phyloP scores from a whole-genome alignment of 768 basidiomycete genomes.

The Lactarius pseudohatsudake region DNA sequence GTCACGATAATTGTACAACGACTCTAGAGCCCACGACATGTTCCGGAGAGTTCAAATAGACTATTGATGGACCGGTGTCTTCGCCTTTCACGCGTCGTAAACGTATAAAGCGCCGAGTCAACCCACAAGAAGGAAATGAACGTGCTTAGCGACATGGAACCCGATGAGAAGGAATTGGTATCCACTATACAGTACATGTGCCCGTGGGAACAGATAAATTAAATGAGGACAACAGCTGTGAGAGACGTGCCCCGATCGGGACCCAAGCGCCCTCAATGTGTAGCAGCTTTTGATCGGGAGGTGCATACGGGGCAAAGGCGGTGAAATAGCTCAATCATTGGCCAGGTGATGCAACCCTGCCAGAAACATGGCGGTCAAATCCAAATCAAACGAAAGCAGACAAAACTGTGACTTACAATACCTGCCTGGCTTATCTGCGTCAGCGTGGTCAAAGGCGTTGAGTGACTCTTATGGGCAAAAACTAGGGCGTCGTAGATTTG shows the following conservation, averaged over 20 bases:
- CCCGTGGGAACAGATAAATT: conserved; percentile 28
- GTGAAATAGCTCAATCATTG: conserved; percentile 68
- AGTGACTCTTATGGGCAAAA: conserved; percentile 63
- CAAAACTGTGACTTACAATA: conserved; percentile 47
- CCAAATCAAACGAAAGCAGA: neutral
- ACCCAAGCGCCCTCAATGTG: conserved; percentile 29
- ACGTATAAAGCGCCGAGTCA: conserved; percentile 16
- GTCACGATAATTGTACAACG: conserved; percentile 47
- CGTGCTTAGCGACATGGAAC: conserved; percentile 19
- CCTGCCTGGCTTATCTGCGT: conserved; percentile 55
- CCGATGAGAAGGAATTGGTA: conserved; percentile 27
- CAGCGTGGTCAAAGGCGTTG: conserved; percentile 53
- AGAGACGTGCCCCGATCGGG: conserved; percentile 16
- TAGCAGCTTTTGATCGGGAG: conserved; percentile 40
- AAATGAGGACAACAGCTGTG: conserved; percentile 15
- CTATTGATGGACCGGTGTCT: neutral
- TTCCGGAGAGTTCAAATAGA: neutral
- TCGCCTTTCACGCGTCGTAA: conserved; percentile 12
- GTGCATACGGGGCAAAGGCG: conserved; percentile 59
- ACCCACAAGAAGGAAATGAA: conserved; percentile 12
- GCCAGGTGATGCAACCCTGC: conserved; percentile 70
- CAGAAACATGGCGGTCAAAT: conserved; percentile 11
- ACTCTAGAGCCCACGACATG: conserved; percentile 27
- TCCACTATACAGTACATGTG: conserved; percentile 26
- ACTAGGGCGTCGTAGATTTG: conserved; percentile 71